Evolutionary conservation across 2,329 filamentous ascomycete species (phyloP).

Genomic region (Pseudopyrenochaeta lycopersici): DNA sequence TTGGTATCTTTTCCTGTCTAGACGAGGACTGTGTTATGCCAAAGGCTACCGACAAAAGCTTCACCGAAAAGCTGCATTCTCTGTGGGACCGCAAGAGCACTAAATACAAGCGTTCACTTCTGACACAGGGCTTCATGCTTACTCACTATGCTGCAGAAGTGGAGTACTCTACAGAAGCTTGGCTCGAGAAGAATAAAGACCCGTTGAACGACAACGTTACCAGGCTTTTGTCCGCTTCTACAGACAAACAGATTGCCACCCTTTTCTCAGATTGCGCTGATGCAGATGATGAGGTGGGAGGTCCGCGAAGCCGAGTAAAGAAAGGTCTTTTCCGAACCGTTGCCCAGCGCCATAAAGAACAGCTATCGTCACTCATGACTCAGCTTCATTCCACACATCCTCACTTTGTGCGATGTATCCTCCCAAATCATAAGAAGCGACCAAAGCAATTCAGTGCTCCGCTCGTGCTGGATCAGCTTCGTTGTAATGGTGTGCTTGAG

Average conservation of each 20-base stretch:
- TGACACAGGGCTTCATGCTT: conserved; percentile 91
- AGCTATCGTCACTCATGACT: conserved; percentile 93
- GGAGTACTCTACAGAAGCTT: conserved; percentile 92
- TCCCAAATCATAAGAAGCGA: conserved; percentile 97
- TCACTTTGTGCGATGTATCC: conserved; percentile 96
- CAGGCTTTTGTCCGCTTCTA: conserved; percentile 81
- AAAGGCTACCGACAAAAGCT: conserved; percentile 95
- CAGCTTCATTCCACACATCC: conserved; percentile 96
- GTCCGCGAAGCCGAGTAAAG: conserved; percentile 83
- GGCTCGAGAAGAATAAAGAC: conserved; percentile 99
- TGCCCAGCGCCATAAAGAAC: conserved; percentile 96
- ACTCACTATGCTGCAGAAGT: conserved; percentile 98
- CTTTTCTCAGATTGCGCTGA: conserved; percentile 92
- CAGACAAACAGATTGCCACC: conserved; percentile 81
- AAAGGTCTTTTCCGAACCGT: conserved; percentile 97
- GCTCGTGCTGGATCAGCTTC: conserved; percentile 95
- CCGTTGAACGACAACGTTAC: conserved; percentile 98
- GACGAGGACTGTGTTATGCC: conserved; percentile 99
- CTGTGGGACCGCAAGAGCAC: conserved; percentile 95
- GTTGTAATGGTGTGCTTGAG: conserved; percentile 98
- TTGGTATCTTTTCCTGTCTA: conserved; percentile 97
- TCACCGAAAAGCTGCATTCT: conserved; percentile 96
- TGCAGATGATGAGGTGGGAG: conserved; percentile 74
- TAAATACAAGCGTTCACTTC: conserved; percentile 88
- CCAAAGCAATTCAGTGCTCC: conserved; percentile 92